A percentile compares a stretch with the other conserved stretches of the same genome.
These are phyloP conservation scores for Colletotrichum simmondsii DNA, from an alignment of 2,329 filamentous ascomycete species.

Conservation along the genomic window DNA sequence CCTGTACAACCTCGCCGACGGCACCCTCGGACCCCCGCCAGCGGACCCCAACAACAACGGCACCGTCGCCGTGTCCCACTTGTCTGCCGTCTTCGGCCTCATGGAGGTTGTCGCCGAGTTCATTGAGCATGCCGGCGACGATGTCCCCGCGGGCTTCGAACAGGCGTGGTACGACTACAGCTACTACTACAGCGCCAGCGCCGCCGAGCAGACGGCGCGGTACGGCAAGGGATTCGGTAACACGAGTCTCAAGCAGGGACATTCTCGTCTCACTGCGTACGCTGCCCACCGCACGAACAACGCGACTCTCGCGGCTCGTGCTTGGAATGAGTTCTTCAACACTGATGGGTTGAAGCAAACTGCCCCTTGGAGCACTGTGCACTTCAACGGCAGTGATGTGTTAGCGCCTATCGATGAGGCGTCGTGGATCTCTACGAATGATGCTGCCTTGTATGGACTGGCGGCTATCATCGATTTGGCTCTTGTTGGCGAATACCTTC, in stretches of 20 bases:
- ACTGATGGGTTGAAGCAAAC: constrained; percentile 54
- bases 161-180: constrained; percentile 70
- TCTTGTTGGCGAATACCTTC: constrained; percentile 39
- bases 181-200: constrained; percentile 63
- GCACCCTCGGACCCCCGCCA: constrained; percentile 62
- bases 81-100: constrained; percentile 68
- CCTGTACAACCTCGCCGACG: constrained; percentile 60
- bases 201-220: constrained; percentile 60
- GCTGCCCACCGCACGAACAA: constrained; percentile 57
- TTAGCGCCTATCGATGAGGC: constrained; percentile 64
- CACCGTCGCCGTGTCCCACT: constrained; percentile 62
- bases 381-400: constrained; percentile 54
- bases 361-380: constrained; percentile 48
- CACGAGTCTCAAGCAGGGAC: constrained; percentile 63
- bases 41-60: constrained; percentile 63
- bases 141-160: constrained; percentile 60
- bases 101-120: constrained; percentile 68
- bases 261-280: constrained; percentile 69
- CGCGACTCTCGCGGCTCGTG: constrained; percentile 57
- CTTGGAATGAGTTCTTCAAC: constrained; percentile 65
- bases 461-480: constrained; percentile 67
- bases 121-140: constrained; percentile 58
- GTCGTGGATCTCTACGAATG: constrained; percentile 67
- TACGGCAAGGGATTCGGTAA: constrained; percentile 63
- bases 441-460: constrained; percentile 61